Evolutionary conservation across 306 rosid species (phyloP).

Genomic region (Acacia crassicarpa): DNA sequence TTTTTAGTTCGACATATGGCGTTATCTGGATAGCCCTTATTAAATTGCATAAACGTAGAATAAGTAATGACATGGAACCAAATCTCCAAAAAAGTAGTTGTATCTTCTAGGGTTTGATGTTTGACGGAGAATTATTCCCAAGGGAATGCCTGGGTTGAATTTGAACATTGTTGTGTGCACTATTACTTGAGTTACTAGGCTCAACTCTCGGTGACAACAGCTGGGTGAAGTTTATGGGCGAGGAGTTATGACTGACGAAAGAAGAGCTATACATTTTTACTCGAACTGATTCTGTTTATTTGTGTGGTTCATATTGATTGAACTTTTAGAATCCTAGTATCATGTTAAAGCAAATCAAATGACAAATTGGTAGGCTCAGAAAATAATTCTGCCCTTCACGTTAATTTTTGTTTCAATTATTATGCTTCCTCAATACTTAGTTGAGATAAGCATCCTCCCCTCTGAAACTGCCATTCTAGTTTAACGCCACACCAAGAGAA

Average conservation of each 20-base stretch:
- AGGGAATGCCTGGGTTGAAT: neutral
- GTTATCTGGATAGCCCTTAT: neutral
- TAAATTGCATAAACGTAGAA: neutral
- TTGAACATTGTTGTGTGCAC: neutral
- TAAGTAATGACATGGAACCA: neutral
- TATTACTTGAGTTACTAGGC: neutral
- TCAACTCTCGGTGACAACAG: neutral
- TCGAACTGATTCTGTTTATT: neutral
- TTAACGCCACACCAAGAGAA: neutral
- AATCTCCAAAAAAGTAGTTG: neutral
- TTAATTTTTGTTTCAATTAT: neutral
- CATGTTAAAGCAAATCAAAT: neutral
- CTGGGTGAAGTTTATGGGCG: neutral
- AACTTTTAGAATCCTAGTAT: neutral
- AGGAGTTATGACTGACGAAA: neutral
- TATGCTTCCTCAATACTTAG: neutral
- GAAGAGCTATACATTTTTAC: neutral
- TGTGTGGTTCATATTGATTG: neutral
- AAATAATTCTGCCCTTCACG: neutral
- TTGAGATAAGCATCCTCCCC: slow-evolving; percentile 1
- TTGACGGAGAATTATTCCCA: neutral
- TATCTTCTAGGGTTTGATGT: neutral
- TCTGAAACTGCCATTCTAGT: neutral
- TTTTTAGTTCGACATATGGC: neutral
- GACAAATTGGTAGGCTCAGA: slow-evolving; percentile 14